Base-by-base conservation (phyloP, 768 basidiomycete genomes). In the Amanita pseudoporphyria region DNA sequence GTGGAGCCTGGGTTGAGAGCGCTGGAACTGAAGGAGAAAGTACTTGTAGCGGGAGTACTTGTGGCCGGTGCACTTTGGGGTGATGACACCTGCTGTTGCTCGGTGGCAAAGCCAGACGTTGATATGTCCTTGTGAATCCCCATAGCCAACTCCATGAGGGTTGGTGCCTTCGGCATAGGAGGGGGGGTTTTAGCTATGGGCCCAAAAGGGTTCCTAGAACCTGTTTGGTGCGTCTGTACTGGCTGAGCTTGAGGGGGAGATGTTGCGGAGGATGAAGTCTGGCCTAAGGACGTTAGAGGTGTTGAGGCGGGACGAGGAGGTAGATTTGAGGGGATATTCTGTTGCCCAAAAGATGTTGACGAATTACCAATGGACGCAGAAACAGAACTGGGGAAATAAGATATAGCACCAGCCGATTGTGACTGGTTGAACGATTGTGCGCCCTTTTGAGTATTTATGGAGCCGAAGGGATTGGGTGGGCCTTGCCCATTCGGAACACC, bases 141-240 rank as follows among this genome's bases (percentile, higher is more conserved):
- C 67, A 74, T 76, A 2, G 82, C 76, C 12, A 97, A 66, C 59
- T 96, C 87, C 65, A 87, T 78, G 59, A 97, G 68, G 1, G 88
- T 91, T 9, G 86, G 89, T 24, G 73, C 77, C 62, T 82, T 86
- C 1, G 88, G 86, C 22, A 87, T 71, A 6, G 75, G 71, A 13
- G 86, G 81, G 1, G 82, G 77, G 19, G 78, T 68, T 7, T 74
- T 72, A 5, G 76, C 71, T 3, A 87, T 78, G 26, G 79, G 77
- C 5, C 92, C 94, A 55, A 99, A 99, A 3, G 96, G 96, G 73
- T 99, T 99, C 56, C 81, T 82, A 6, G 90, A 89, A 22, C 96
- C 95, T 3, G 96, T 99, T 62, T 86, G 81, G 62, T 98, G 94
- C 5, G 92, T 74, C 57, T 80, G 82, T 22, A 97, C 75, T 6